Percentiles rank a stretch among this genome's conserved stretches.
phyloP scores from a whole-genome alignment of 2,329 filamentous ascomycete species.

The Hypoxylon sp. region DNA sequence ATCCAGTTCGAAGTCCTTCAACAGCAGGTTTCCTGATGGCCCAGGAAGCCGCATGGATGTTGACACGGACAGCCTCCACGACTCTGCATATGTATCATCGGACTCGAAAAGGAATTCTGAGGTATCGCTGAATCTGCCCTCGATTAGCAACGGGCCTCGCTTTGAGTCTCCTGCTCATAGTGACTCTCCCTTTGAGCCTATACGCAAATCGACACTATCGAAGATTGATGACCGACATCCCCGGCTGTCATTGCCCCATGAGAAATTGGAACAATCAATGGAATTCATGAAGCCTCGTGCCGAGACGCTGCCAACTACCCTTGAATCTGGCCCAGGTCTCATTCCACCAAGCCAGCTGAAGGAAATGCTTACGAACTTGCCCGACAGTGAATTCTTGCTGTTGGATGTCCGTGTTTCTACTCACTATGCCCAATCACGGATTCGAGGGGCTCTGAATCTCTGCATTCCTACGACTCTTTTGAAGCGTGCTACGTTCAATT shows the following conservation, averaged over 20 bases:
- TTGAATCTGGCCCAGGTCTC: slow-evolving; percentile 59
- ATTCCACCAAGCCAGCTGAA: slow-evolving; percentile 64
- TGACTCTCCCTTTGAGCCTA: slow-evolving; percentile 47
- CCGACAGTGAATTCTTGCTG: slow-evolving; percentile 65
- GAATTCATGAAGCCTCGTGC: slow-evolving; percentile 49
- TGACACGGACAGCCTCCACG: slow-evolving; percentile 56
- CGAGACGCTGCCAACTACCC: slow-evolving; percentile 61
- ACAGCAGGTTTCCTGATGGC: slow-evolving; percentile 35
- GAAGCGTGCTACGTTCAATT: slow-evolving; percentile 89
- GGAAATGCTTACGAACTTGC: slow-evolving; percentile 59
- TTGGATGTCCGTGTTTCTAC: slow-evolving; percentile 89
- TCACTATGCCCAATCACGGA: slow-evolving; percentile 78
- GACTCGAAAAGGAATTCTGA: slow-evolving; percentile 64
- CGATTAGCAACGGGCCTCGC: slow-evolving; percentile 54
- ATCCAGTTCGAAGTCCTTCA: slow-evolving; percentile 37
- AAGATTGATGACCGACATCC: slow-evolving; percentile 61
- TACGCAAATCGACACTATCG: slow-evolving; percentile 48
- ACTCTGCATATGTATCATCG: slow-evolving; percentile 63
- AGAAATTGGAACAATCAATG: slow-evolving; percentile 53
- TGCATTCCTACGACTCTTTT: slow-evolving; percentile 95
- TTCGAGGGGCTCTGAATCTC: slow-evolving; percentile 84
- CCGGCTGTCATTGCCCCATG: slow-evolving; percentile 62
- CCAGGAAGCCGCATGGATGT: slow-evolving; percentile 51
- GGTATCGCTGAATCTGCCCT: slow-evolving; percentile 54
- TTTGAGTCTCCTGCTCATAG: slow-evolving; percentile 56